Base-by-base conservation (phyloP, 352 stramenopile species). In the Globisporangium nodosum region DNA sequence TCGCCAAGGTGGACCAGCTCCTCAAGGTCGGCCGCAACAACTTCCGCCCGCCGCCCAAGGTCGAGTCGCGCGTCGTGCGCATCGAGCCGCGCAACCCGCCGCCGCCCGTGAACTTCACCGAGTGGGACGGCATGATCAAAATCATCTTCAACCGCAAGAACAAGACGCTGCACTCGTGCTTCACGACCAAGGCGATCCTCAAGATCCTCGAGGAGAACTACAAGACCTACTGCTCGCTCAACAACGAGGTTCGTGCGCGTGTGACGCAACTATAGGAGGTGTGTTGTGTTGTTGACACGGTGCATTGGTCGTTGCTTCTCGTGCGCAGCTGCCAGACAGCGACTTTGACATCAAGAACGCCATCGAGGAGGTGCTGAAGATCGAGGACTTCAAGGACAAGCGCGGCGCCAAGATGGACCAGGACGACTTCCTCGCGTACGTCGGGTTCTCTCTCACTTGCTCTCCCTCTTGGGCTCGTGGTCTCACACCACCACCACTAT, bases 141-240 rank as follows among this genome's bases (percentile, higher is more conserved):
- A 90, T 99, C 63, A 77, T 98, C 49, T 99, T 99, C 76, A 99
- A 99, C 78, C 86, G 97, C 40, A 99, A 99, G 78, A 99, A 99
- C 78, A 99, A 99, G 84, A 99, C 96, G 39, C 76, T 99, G 21
- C 83, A 97, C 61, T 90, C 95, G 43, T 94, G 96, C 18, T 94
- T 99, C 64, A 97, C 92, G 35, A 99, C 95, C 37, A 99, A 99
- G 77, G 83, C 92, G 2, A 96, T 98, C 33, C 79, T 99, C 7
- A 92, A 90, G 65, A 81, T 99, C 48, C 79, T 99, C 45, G 89
- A 98, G 58, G 88, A 98, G 51, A 99, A 99, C 68, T 96, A 97
- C 72, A 96, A 95, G 71, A 98, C 94, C 24, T 97, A 91, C 65
- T 95, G 85, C 65, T 94, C 93, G 47, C 74, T 98, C 40, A 96